Base-by-base conservation (phyloP, 2,329 filamentous ascomycete species). In the Exophiala sp. region DNA sequence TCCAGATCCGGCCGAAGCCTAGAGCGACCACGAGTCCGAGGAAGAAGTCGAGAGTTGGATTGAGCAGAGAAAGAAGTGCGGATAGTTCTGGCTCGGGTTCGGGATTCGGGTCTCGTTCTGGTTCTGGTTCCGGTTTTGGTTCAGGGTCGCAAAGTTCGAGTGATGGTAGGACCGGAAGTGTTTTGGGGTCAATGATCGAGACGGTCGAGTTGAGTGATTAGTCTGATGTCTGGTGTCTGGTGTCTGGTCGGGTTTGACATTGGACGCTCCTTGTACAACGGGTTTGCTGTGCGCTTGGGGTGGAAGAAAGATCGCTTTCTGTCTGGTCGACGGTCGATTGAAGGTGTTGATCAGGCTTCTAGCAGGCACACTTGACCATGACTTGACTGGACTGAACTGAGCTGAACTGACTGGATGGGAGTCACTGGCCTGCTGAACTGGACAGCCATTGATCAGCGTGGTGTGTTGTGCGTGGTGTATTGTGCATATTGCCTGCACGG, bases 1-100 rank as follows among this genome's bases (percentile, higher is more conserved):
- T 80, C 60, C 93, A 97, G 74, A 83, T 83, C 7, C 89, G 87
- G 65, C 91, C 91, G 0, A 77, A 78, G 32, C 89, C 89, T 27
- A 27, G 24, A 27, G 24, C 24, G 6, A 27, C 24, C 35, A 70
- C 68, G 21, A 42, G 19, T 21, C 35, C 44, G 16, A 56, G 54
- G 9, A 56, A 40, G 40, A 60, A 57, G n/a, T 10, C 7, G n/a
- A 39, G 19, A 5, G 6, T 41, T 21, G 46, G 34, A 27, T 47
- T 37, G 35, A 42, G 34, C 34, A 37, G 34, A 22, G 38, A 49
- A 30, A 37, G 32, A 5, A 50, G 43, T 35, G 41, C 60, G 30
- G 56, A 45, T 52, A 56, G 74, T 43, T 34, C 39, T 9, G 21
- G 27, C 3, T 41, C 38, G 5, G 21, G 38, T 3, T 41, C 38